These are phyloP conservation scores for Stromatinia cepivora DNA, from an alignment of 2,329 filamentous ascomycete genomes.

Conservation along the genomic window DNA sequence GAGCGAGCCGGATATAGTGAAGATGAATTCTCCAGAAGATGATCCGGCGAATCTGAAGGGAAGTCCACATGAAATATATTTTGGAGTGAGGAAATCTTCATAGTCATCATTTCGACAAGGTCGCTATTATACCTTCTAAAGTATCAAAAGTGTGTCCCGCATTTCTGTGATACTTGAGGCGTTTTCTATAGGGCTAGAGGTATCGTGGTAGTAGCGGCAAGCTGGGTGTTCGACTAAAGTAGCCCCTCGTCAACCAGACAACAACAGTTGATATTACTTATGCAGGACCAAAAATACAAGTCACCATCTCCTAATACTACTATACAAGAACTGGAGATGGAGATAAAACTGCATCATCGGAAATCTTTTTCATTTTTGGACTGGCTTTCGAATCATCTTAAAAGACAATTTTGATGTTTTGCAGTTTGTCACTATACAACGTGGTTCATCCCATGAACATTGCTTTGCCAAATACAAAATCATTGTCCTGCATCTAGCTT, in stretches of 20 bases:
- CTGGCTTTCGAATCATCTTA: neutral
- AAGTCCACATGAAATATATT: neutral
- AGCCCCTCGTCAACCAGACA: neutral
- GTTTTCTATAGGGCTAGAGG: neutral
- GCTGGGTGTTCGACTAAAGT: neutral
- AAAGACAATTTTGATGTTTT: too few relatives aligned
- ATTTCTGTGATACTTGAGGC: neutral
- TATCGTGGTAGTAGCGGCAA: neutral
- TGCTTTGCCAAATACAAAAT: neutral
- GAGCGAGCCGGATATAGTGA: neutral
- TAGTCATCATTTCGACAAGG: neutral
- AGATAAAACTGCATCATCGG: neutral
- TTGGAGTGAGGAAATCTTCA: neutral
- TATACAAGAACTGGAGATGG: neutral
- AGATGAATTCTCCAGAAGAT: neutral
- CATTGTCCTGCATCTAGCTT: too few relatives aligned
- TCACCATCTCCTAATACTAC: neutral
- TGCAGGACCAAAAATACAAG: neutral
- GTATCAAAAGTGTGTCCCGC: neutral
- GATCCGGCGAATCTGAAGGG: neutral
- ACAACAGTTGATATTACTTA: neutral
- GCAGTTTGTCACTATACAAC: neutral
- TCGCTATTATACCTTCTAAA: neutral
- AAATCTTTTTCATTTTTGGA: neutral
- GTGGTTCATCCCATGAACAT: neutral